A percentile compares a stretch with the other conserved stretches of the same genome.
These are phyloP conservation scores for Huntiella abstrusa DNA, from an alignment of 2,329 filamentous ascomycete genomes.

Conservation along the genomic window DNA sequence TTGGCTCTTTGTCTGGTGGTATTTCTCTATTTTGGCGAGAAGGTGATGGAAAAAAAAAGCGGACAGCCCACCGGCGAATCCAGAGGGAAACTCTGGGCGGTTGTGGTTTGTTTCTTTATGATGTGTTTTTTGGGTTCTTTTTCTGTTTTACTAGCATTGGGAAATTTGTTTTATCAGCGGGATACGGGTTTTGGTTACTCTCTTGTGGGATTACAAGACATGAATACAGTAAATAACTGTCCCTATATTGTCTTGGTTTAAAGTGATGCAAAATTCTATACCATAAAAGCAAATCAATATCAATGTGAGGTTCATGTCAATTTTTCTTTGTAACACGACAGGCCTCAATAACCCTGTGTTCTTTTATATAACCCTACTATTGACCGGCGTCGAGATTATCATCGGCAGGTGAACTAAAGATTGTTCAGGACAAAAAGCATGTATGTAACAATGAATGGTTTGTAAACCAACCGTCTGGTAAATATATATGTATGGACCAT, in stretches of 20 bases:
- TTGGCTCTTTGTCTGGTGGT: not conserved
- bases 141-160: not conserved
- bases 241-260: not conserved
- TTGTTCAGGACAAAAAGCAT: too few relatives aligned
- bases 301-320: too few relatives aligned
- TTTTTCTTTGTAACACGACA: too few relatives aligned
- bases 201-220: conserved; percentile 2
- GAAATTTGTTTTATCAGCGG: not conserved
- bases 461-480: too few relatives aligned
- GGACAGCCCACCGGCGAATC: not conserved
- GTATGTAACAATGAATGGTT: too few relatives aligned
- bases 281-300: too few relatives aligned
- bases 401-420: too few relatives aligned
- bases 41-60: not conserved
- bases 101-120: not conserved
- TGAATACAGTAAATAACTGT: conserved; percentile 2
- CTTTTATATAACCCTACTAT: too few relatives aligned
- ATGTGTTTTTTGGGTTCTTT: not conserved
- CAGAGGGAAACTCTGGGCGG: not conserved
- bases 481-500: too few relatives aligned
- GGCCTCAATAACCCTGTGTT: too few relatives aligned
- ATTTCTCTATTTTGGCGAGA: not conserved
- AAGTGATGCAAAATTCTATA: too few relatives aligned
- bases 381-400: too few relatives aligned
- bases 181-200: conserved; percentile 4